Evolutionary conservation across 371 early-diverging fungal species (phyloP), one percentile per base, ranked within the genome.

Genomic region (Mortierella sp.): DNA sequence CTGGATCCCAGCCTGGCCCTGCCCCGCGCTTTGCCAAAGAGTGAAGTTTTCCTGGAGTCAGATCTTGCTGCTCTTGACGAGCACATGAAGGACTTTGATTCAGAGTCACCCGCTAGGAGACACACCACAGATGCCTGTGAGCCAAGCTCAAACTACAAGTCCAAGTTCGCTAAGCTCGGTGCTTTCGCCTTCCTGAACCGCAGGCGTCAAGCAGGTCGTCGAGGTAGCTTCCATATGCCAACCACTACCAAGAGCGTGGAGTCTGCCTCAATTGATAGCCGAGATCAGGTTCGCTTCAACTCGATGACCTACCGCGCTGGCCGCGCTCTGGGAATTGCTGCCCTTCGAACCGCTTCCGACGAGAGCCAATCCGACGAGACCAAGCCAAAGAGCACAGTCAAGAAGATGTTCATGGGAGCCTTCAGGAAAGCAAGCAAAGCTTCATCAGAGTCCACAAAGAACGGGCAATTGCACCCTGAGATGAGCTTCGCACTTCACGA

Each of bases 1-100:
- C 52, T 76, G 14, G 71, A 76, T 42, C 78, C 78, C 0, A 54
- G 54, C 55, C 42, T 76, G 18, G 78, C 78, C n/a, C 50, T 76
- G 23, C 78, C 78, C 27, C 70, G 78, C 39, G 78, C 78, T 1
- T 53, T 76, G 1, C 78, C 78, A 7, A 56, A 63, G 34, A 10
- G 34, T 7, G 10, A n/a, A n/a, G n/a, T n/a, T n/a, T n/a, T n/a
- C n/a, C n/a, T 34, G 34, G 10, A 34, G 34, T 4, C 4, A 7
- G 34, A 34, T 34, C 34, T 7, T 4, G 34, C 4, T 7, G 34
- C 34, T 10, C 7, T 7, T 10, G 4, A 34, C 10, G 34, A 34
- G 7, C 10, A 34, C 34, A 34, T 34, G 4, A 10, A 34, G 34
- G 34, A 34, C 34, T 34, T 34, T 34, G 34, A 34, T 34, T 34